Base-by-base conservation (phyloP, 768 basidiomycete genomes). In the Chalciporus chontae region DNA sequence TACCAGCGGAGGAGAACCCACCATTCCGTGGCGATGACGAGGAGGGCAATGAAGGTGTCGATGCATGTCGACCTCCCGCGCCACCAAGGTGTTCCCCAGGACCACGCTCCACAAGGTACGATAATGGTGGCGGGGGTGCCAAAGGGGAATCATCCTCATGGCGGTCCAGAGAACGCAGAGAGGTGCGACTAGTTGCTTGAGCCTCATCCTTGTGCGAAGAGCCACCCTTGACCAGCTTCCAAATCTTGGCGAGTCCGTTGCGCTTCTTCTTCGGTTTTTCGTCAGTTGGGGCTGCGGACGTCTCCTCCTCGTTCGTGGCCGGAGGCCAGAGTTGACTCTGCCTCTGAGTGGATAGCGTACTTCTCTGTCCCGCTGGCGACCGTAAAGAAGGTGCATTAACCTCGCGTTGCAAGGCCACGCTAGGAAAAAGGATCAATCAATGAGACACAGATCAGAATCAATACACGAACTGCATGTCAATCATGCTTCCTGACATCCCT, bases 81-180 rank as follows among this genome's bases (percentile, higher is more conserved):
- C 71, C 68, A 29, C 66, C 64, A 38, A 80, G 75, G 27, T 74
- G 73, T 39, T 81, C 77, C n/a, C 77, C 75, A 37, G 78, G 78
- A 49, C 78, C 74, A 53, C 72, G 68, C 52, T 69, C 71, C 3
- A 92, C 91, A 41, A 97, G 78, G 69, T 93, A 94, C 0, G 91
- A 91, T 45, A 98, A 63, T 5, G 92, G 87, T 5, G 95, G 95
- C 3, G 95, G 95, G 1, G 94, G 95, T 3, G 88, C 84, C 36
- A 96, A 73, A 4, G 90, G 93, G 8, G 76, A 67, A 56, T 88
- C 82, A 59, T 92, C 89, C 3, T 89, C 85, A 38, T 65, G 24
- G 62, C 64, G 62, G 38, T 67, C 52, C 14, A 66, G 36, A 66
- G 74, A 53, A 75, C 78, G 74, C 6, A 71, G 58, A 14, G 70